These are phyloP conservation scores for Mytilinidion resinicola DNA, from an alignment of 495 filamentous ascomycete species.

Conservation along the genomic window DNA sequence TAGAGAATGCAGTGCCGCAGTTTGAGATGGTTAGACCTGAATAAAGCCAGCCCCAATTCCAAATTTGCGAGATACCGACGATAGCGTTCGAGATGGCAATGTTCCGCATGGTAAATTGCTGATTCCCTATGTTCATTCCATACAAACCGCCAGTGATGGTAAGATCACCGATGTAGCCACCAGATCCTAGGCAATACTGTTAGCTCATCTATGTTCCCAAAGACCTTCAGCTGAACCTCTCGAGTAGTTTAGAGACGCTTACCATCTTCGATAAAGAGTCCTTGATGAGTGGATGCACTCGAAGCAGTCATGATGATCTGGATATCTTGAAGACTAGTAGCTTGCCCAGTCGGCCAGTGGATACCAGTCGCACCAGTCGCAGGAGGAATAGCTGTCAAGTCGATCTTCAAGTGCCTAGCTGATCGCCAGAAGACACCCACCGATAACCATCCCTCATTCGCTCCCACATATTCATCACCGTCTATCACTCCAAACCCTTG, in stretches of 20 bases:
- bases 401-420: conserved; percentile 41
- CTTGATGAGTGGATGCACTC: conserved; percentile 26
- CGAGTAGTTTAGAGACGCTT: conserved; percentile 3
- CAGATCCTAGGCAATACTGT: conserved; percentile 38
- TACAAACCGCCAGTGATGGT: conserved; percentile 81
- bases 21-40: conserved; percentile 75
- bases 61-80: conserved; percentile 55
- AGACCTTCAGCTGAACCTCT: not conserved
- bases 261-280: conserved; percentile 45
- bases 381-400: conserved; percentile 31
- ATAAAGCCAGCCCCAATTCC: conserved; percentile 95
- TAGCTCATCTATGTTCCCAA: not conserved
- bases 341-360: conserved; percentile 44
- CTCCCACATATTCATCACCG: conserved; percentile 36
- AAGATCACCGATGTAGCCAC: conserved; percentile 82
- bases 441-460: conserved; percentile 29
- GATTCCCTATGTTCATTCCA: conserved; percentile 83
- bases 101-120: conserved; percentile 93
- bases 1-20: conserved; percentile 81
- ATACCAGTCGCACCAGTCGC: conserved; percentile 24
- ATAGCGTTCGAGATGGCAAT: conserved; percentile 83
- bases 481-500: conserved; percentile 34
- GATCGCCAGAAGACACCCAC: conserved; percentile 41
- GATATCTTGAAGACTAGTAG: conserved; percentile 39
- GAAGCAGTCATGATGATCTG: conserved; percentile 34